Conservation (phyloP, 495 filamentous ascomycete species). For the Neohortaea acidophila region DNA sequence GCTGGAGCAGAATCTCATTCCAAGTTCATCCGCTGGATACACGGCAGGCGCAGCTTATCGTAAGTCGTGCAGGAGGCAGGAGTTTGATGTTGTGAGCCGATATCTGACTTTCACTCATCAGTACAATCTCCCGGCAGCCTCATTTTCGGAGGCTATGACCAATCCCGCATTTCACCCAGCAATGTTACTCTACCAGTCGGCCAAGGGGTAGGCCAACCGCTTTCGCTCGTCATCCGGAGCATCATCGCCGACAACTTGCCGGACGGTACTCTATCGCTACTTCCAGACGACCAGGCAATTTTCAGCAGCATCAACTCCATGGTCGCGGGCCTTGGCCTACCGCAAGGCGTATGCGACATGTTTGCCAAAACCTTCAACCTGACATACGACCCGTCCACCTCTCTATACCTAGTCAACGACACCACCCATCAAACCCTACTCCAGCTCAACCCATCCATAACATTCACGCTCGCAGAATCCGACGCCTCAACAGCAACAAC, state of each 20-base stretch:
- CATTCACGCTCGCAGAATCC: constrained; percentile 19
- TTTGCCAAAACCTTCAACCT: constrained; percentile 25
- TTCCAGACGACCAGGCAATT: constrained; percentile 11
- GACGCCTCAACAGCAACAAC: constrained; percentile 14
- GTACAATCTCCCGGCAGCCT: constrained; percentile 22
- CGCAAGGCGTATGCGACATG: constrained; percentile 20
- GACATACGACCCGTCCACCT: constrained; percentile 20
- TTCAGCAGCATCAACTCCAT: constrained; percentile 24
- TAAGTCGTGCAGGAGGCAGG: background rate
- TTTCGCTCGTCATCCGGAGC: constrained; percentile 23
- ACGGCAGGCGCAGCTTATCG: constrained; percentile 25
- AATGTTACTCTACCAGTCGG: constrained; percentile 17
- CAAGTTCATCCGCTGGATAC: constrained; percentile 22
- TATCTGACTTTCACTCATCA: constrained; percentile 17
- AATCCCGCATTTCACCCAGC: constrained; percentile 21
- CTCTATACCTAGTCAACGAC: constrained; percentile 24
- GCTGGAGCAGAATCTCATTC: constrained; percentile 14
- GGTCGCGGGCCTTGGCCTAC: constrained; percentile 25
- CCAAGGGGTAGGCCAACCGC: constrained; percentile 11
- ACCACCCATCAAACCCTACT: constrained; percentile 20
- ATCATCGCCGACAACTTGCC: constrained; percentile 20
- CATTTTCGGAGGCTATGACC: constrained; percentile 27
- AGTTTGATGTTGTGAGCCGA: no score
- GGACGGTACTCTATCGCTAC: constrained; percentile 16
- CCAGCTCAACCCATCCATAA: constrained; percentile 20